Evolutionary conservation across 345 rosid genomes (phyloP).

Genomic region (Salix koriyanagi): DNA sequence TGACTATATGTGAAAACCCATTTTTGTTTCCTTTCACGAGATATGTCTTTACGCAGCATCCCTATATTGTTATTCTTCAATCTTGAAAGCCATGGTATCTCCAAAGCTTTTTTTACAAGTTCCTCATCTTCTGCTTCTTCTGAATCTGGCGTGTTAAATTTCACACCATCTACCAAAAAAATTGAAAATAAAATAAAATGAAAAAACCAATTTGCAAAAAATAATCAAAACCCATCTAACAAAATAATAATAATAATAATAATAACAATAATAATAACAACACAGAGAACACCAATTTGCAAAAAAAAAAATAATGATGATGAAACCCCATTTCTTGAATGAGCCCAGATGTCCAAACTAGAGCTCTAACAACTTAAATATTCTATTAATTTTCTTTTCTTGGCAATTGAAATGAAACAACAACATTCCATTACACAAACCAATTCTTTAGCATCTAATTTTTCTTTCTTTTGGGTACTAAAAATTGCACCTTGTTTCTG

Average conservation of each 20-base stretch:
- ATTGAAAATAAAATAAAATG: neutral
- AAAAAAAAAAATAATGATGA: neutral
- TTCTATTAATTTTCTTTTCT: neutral
- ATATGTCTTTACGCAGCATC: slow-evolving; percentile 37
- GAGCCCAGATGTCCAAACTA: neutral
- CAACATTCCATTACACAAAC: neutral
- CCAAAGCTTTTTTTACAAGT: slow-evolving; percentile 16
- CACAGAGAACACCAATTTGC: neutral
- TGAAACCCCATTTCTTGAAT: neutral
- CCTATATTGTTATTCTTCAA: slow-evolving; percentile 16
- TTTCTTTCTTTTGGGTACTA: neutral
- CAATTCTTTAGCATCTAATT: neutral
- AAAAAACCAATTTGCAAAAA: neutral
- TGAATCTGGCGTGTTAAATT: neutral
- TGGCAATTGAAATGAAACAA: neutral
- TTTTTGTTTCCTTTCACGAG: slow-evolving; percentile 57
- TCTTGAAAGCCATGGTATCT: slow-evolving; percentile 38
- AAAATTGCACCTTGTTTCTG: neutral
- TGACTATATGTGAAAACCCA: slow-evolving; percentile 38
- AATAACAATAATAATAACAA: neutral
- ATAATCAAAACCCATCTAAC: neutral
- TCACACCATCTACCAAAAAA: slow-evolving; percentile 14
- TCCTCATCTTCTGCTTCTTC: neutral
- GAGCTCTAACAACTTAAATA: neutral
- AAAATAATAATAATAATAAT: neutral